A percentile compares a stretch with the other conserved stretches of the same genome.
Conservation (phyloP, 2,329 filamentous ascomycete species). For the Aspergillus pseudoviridinutans region DNA sequence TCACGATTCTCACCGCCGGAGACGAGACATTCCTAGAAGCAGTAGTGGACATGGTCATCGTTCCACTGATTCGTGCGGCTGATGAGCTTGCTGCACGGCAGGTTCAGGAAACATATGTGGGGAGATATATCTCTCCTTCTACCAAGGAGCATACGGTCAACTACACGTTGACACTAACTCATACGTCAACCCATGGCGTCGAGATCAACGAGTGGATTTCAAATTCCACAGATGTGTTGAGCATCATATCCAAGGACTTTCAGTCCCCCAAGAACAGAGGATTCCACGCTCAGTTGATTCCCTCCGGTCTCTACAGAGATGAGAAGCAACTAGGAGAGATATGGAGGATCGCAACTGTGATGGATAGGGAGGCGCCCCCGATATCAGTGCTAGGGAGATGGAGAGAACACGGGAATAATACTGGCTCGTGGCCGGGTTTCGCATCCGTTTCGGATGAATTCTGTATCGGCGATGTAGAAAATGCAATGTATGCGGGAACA, state of each 20-base stretch:
- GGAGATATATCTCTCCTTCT: neutral
- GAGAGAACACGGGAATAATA: neutral
- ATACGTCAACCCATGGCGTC: neutral
- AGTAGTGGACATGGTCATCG: slow-evolving; percentile 11
- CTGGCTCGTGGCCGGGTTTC: neutral
- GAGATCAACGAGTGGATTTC: slow-evolving; percentile 6
- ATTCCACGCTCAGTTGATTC: neutral
- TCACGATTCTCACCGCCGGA: slow-evolving; percentile 38
- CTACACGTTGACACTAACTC: slow-evolving; percentile 1
- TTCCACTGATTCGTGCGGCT: slow-evolving; percentile 15
- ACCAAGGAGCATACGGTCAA: neutral
- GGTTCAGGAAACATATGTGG: slow-evolving; percentile 8
- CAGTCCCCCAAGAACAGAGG: neutral
- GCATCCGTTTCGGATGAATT: slow-evolving; percentile 28
- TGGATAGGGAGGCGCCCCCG: neutral
- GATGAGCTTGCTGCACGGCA: slow-evolving; percentile 13
- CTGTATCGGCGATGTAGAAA: slow-evolving; percentile 32
- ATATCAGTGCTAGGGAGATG: slow-evolving; percentile 1
- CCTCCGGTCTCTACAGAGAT: slow-evolving; percentile 1
- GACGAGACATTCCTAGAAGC: slow-evolving; percentile 6
- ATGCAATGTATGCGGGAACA: slow-evolving; percentile 27
- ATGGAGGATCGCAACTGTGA: slow-evolving; percentile 27
- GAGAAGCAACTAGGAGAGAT: slow-evolving; percentile 24
- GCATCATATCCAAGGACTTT: neutral
- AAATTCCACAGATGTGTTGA: slow-evolving; percentile 6